Percentiles rank a stretch among this genome's conserved stretches.
Conservation (phyloP, 305 asterid genomes). For the Plantago coronopus region DNA sequence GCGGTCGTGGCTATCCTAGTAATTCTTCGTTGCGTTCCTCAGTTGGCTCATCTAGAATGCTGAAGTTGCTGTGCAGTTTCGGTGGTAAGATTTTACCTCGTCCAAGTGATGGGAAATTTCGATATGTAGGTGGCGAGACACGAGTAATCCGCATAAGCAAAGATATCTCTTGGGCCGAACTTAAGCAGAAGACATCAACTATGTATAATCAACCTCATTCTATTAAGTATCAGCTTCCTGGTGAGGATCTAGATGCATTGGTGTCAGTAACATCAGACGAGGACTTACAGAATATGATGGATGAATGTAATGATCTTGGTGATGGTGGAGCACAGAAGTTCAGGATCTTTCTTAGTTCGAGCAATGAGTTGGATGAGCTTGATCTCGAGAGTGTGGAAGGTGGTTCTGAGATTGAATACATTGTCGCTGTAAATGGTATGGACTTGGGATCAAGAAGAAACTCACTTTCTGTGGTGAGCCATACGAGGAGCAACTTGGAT, state of each 20-base stretch:
- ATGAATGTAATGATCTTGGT: constrained; percentile 59
- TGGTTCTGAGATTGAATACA: constrained; percentile 68
- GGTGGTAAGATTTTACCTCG: constrained; percentile 88
- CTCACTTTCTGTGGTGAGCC: constrained; percentile 50
- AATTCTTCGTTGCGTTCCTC: constrained; percentile 41
- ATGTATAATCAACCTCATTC: constrained; percentile 50
- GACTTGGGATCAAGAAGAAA: constrained; percentile 66
- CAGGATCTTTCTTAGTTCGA: constrained; percentile 68
- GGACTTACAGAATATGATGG: constrained; percentile 85
- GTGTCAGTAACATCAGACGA: constrained; percentile 85
- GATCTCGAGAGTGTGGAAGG: constrained; percentile 52
- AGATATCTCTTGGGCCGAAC: constrained; percentile 67
- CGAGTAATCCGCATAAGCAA: constrained; percentile 65
- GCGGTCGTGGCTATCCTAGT: constrained; percentile 34
- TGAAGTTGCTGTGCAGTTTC: constrained; percentile 84
- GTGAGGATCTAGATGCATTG: constrained; percentile 93
- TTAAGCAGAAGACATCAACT: constrained; percentile 52
- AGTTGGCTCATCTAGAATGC: constrained; percentile 40
- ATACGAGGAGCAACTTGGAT: constrained; percentile 58
- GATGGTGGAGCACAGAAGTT: constrained; percentile 70
- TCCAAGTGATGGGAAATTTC: constrained; percentile 84
- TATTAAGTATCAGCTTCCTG: constrained; percentile 90
- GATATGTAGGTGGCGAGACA: constrained; percentile 93
- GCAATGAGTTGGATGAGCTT: constrained; percentile 56
- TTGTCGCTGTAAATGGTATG: constrained; percentile 81